Evolutionary conservation across 2,329 filamentous ascomycete genomes (phyloP), one percentile per base, ranked within the genome.

Genomic region (Phialemonium atrogriseum): DNA sequence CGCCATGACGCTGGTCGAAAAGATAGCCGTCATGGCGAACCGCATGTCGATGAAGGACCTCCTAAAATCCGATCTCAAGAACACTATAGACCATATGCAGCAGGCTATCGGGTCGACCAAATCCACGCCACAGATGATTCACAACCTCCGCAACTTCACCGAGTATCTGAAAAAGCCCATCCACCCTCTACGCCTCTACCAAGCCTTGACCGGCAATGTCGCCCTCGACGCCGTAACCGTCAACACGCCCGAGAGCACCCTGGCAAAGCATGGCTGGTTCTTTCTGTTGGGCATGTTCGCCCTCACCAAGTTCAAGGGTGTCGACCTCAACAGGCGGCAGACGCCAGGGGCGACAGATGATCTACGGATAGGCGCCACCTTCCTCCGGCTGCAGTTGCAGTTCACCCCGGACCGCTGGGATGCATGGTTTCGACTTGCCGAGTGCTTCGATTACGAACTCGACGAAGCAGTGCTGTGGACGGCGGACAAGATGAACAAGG

Each of bases 81-180:
- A 70, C 11, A 86, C 87, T 0, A 91, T 98, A 36, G 91, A 98
- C 37, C 87, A 88, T 44, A 85, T 98, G 58, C 88, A 96, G 52
- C 79, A 85, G 43, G 80, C 84, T 5, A 80, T 96, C 33, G 86
- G 85, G 2, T 73, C 74, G 33, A 75, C 81, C 17, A 94, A 88
- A 53, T 75, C 80, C 10, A 82, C 80, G 2, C 75, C 84, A 5
- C 78, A 87, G 39, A 80, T 94, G 57, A 71, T 80, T n/a, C 81
- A 91, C 53, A 98, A 98, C 54, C 70, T 85, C 34, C 80, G 28
- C 12, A 30, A 30, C 28, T 30, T 30, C 34, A 82, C 77, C 4
- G 73, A 84, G 17, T 91, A 84, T 47, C 65, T 96, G 30, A 89
- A 85, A 50, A 81, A 80, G 16, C 80, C 87, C 0, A 80, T 98